phyloP scores from a whole-genome alignment of 805 yeast genomes.

The Metschnikowia anglica region DNA sequence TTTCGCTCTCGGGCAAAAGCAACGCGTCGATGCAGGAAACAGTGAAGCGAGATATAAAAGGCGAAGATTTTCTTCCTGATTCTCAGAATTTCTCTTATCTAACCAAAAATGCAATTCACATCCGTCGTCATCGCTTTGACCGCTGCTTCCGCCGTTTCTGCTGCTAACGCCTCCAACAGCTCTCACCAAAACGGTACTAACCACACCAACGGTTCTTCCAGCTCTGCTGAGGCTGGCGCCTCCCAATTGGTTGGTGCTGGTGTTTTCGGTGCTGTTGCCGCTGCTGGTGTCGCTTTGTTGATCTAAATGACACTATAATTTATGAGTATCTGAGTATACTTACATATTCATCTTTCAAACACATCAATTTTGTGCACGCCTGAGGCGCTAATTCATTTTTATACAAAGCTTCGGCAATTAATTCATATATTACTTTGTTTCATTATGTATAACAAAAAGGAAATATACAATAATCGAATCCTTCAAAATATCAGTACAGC shows the following conservation, averaged over 20 bases:
- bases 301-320: slow-evolving; percentile 25
- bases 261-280: slow-evolving; percentile 30
- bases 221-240: slow-evolving; percentile 32
- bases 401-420: slow-evolving; percentile 9
- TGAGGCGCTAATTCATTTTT: slow-evolving; percentile 14
- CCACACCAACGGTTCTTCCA: slow-evolving; percentile 21
- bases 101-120: slow-evolving; percentile 39
- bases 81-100: not conserved
- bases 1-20: slow-evolving; percentile 2
- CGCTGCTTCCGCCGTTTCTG: slow-evolving; percentile 38
- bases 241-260: slow-evolving; percentile 36
- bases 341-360: slow-evolving; percentile 8
- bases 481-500: too few relatives aligned
- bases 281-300: slow-evolving; percentile 40
- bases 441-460: slow-evolving; percentile 6
- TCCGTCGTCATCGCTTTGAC: slow-evolving; percentile 39
- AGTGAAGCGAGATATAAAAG: slow-evolving; percentile 11
- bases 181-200: slow-evolving; percentile 19
- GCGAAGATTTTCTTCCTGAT: not conserved
- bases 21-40: slow-evolving; percentile 12
- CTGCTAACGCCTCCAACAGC: slow-evolving; percentile 27
- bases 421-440: slow-evolving; percentile 9
- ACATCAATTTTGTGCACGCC: slow-evolving; percentile 11
- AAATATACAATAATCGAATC: slow-evolving; percentile 5
- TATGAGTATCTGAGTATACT: slow-evolving; percentile 1